Evolutionary conservation across 768 basidiomycete genomes (phyloP).

Genomic region (Sarcodon aspratus): DNA sequence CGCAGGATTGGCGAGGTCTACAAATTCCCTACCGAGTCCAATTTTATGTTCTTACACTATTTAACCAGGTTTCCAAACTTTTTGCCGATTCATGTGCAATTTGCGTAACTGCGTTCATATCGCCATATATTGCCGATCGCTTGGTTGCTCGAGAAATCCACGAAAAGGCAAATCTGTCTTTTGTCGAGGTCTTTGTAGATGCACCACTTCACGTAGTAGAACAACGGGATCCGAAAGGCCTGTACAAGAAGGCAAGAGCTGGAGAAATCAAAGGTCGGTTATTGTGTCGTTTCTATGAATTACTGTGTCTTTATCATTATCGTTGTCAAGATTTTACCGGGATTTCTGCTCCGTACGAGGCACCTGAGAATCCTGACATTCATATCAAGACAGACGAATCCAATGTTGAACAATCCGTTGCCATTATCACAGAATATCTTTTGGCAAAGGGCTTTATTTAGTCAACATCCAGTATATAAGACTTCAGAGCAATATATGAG

Average conservation of each 20-base stretch:
- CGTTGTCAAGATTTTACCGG: conserved; percentile 84
- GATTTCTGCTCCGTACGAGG: conserved; percentile 94
- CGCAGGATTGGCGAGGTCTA: conserved; percentile 90
- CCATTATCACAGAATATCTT: conserved; percentile 73
- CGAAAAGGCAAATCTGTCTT: conserved; percentile 56
- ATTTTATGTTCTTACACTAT: conserved; percentile 1
- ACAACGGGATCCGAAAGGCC: conserved; percentile 89
- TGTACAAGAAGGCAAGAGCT: conserved; percentile 92
- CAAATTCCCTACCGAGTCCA: background rate
- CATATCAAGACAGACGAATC: conserved; percentile 83
- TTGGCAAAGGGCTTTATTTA: conserved; percentile 47
- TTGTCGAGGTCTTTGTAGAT: conserved; percentile 93
- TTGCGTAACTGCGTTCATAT: conserved; percentile 94
- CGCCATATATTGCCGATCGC: conserved; percentile 89
- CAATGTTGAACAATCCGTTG: conserved; percentile 69
- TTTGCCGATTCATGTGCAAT: conserved; percentile 85
- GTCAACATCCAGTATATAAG: background rate
- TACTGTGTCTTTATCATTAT: background rate
- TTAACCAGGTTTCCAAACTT: conserved; percentile 78
- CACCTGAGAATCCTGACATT: conserved; percentile 75
- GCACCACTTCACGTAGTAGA: conserved; percentile 85
- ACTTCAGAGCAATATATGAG: too few species aligned
- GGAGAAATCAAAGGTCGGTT: conserved; percentile 86
- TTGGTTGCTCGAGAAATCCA: conserved; percentile 76
- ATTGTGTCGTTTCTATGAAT: conserved; percentile 4